These are phyloP conservation scores for Talaromyces albobiverticillius DNA, from an alignment of 2,329 filamentous ascomycete genomes.

Conservation along the genomic window DNA sequence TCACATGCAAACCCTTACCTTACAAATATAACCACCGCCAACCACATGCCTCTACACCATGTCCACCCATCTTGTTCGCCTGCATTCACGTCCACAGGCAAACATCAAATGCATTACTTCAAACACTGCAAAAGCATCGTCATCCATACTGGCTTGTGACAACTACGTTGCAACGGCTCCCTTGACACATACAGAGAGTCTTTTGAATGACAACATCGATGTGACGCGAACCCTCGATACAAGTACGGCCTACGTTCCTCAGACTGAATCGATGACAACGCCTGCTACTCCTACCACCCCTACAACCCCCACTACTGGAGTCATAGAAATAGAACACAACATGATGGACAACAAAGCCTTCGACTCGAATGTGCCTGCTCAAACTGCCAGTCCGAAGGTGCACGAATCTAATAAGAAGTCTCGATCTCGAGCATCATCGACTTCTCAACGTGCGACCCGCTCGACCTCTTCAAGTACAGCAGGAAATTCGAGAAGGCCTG, in stretches of 20 bases:
- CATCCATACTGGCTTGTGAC: no score
- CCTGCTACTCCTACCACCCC: background rate
- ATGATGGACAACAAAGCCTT: background rate
- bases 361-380: background rate
- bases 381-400: background rate
- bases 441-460: slow-evolving; percentile 26
- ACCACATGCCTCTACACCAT: no score
- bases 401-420: slow-evolving; percentile 22
- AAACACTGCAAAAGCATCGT: no score
- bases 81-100: no score
- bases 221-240: background rate
- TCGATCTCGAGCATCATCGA: slow-evolving; percentile 30
- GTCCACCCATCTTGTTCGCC: no score
- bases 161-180: no score
- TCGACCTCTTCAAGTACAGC: slow-evolving; percentile 34
- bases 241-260: background rate
- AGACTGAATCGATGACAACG: background rate
- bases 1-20: no score
- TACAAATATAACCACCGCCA: no score
- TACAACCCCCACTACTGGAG: background rate
- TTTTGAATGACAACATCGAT: no score
- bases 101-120: no score
- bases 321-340: background rate
- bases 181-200: no score
- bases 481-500: slow-evolving; percentile 16